These are phyloP conservation scores for Cordyceps javanica DNA, from an alignment of 2,329 filamentous ascomycete genomes.

Conservation along the genomic window DNA sequence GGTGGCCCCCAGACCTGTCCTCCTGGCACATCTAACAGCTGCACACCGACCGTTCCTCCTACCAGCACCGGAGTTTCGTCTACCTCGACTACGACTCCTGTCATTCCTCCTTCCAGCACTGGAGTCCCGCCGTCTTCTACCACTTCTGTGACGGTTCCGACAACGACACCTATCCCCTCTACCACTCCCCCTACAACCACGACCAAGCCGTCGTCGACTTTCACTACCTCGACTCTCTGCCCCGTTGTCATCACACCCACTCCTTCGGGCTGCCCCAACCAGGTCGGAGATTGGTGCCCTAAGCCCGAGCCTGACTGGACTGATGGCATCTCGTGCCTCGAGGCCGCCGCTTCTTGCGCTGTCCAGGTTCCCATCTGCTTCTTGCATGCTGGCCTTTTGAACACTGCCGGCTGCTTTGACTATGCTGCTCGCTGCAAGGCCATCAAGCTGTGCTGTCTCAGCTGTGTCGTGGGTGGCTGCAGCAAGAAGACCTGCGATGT, in stretches of 20 bases:
- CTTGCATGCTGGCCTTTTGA: neutral
- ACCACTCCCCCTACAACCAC: conserved; percentile 1
- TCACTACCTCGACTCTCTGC: conserved; percentile 10
- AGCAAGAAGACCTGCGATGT: conserved; percentile 3
- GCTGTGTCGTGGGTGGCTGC: conserved; percentile 2
- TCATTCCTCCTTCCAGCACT: neutral
- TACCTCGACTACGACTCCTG: neutral
- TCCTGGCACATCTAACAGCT: neutral
- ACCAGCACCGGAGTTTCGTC: neutral
- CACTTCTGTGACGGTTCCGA: neutral
- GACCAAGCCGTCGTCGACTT: neutral
- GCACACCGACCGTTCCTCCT: neutral
- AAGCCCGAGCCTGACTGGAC: conserved; percentile 1
- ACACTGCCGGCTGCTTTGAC: conserved; percentile 5
- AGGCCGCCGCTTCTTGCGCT: neutral
- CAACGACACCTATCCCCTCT: neutral
- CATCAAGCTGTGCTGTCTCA: conserved; percentile 6
- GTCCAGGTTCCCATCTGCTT: conserved; percentile 4
- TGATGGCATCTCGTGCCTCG: neutral
- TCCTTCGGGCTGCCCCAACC: neutral
- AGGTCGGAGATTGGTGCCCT: conserved; percentile 9
- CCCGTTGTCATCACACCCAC: neutral
- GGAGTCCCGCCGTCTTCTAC: neutral
- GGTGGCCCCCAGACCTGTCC: neutral
- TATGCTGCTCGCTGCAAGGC: neutral